Evolutionary conservation across 2,329 filamentous ascomycete genomes (phyloP), one percentile per base, ranked within the genome.

Genomic region (Hirsutella rhossiliensis): DNA sequence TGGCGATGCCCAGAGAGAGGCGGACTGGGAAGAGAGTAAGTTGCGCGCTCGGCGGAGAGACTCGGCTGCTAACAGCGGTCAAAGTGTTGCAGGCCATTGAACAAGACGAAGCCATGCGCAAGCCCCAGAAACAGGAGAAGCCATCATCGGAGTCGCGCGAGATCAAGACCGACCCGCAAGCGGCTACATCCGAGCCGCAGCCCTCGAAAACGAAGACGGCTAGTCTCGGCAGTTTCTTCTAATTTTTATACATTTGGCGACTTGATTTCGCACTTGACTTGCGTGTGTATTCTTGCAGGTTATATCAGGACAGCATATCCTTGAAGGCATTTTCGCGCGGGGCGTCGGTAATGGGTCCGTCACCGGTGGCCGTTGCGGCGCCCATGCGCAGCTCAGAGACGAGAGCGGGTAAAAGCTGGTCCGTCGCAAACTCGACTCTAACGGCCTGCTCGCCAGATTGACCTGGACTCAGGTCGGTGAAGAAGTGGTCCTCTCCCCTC

Each of bases 11-110:
- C 73, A 74, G 51, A 78, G 77, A 58, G 92, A 98, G 64, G 69
- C 73, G 49, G 86, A 88, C 55, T 98, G 92, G 94, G 84, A 90
- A 63, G 81, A 94, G 60, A 78, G 87, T 84, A 66, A 58, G 73
- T 46, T 15, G 15, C 4, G 11, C 19, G 9, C 15, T 11, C 2
- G 12, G 11, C 40, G 13, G 23, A 17, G 17, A 30, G 38, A n/a
- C 19, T 3, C 11, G 15, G 15, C 38, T 46, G 31, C 52, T 57
- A 19, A 59, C 42, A 6, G 30, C 20, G 3, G 23, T n/a, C 4
- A n/a, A 23, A 84, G 81, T 84, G 15, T 49, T 87, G 51, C 72
- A 71, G 52, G 77, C 83, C 43, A 76, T 87, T 45, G 79, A 84
- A 58, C 69, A 71, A 41, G 79, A 84, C 53, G 76, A 83, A 29